These are phyloP conservation scores for Coemansia sp. DNA, from an alignment of 192 early-diverging fungal genomes.

Conservation along the genomic window DNA sequence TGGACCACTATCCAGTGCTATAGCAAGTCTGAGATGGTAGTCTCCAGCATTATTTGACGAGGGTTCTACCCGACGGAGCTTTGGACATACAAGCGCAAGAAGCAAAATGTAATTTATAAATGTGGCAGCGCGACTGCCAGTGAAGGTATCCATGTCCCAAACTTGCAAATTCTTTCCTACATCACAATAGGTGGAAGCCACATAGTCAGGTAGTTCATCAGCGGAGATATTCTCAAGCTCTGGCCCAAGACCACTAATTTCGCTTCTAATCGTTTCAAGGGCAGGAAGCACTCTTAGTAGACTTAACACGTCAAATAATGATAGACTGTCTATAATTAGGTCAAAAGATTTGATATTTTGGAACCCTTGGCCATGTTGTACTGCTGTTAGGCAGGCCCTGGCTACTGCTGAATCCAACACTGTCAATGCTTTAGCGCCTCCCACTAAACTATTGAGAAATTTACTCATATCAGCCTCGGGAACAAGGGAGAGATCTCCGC, in stretches of 20 bases:
- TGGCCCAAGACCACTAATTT: background rate
- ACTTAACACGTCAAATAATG: background rate
- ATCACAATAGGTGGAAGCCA: background rate
- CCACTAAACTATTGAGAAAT: background rate
- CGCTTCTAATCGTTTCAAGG: background rate
- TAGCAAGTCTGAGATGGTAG: background rate
- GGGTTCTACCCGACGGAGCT: background rate
- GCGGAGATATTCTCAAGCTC: background rate
- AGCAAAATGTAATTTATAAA: background rate
- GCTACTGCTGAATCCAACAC: too few species aligned
- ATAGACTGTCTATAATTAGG: background rate
- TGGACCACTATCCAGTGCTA: background rate
- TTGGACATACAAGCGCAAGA: background rate
- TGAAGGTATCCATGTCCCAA: background rate
- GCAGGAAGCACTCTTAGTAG: background rate
- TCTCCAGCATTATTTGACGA: too few species aligned
- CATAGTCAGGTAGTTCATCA: background rate
- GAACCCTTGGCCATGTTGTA: background rate
- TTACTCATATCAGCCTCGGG: background rate
- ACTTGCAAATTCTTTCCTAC: background rate
- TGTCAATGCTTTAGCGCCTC: too few species aligned
- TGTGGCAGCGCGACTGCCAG: background rate
- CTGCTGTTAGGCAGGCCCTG: background rate
- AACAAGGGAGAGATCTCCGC: too few species aligned
- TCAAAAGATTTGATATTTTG: background rate